Evolutionary conservation across 176 grass and related monocot genomes (phyloP), one percentile per base, ranked within the genome.

Genomic region (Elymus sibiricus): DNA sequence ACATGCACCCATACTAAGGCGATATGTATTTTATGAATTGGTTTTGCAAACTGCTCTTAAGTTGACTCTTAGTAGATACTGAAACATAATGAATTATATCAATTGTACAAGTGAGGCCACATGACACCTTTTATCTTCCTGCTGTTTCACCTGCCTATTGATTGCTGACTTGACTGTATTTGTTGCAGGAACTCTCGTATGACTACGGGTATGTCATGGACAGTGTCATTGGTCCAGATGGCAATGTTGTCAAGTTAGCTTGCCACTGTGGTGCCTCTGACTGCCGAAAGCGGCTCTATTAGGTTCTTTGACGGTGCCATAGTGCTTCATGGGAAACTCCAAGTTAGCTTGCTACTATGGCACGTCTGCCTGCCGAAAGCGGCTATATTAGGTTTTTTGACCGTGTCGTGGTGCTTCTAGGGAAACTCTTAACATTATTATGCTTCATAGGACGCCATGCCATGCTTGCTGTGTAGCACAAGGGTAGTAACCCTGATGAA

Each of bases 231-330:
- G 89, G 81, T 53, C 42, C 91, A 19, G 91, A 95, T 62, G 94
- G 90, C 29, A 85, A 91, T 74, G 17, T 85, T 55, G 37, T 89
- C 16, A 84, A 89, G 83, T 59, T 93, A 77, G 22, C 69, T 31
- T 95, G 94, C 83, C 64, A 83, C 61, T 95, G 91, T 79, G 93
- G 91, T 55, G 80, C 88, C 19, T 67, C 86, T 5, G 88, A 89
- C 51, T 93, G 93, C 64, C 64, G 91, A 35, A 95, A 93, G 64
- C 74, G 91, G 42, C 83, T 95, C 28, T 90, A 95, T 77, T 95
- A 90, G 85, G 78, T 34, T 61, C 5, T 84, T 55, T 43, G 5
- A 19, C 5, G 40, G 6, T 12, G 72, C 26, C 44, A 49, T 75
- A 15, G 26, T 51, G 72, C 68, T 44, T 75, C 26, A 29, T 29